Evolutionary conservation across 1,284 basidiomycete species (phyloP).

Genomic region (Ceratobasidium theobromae): DNA sequence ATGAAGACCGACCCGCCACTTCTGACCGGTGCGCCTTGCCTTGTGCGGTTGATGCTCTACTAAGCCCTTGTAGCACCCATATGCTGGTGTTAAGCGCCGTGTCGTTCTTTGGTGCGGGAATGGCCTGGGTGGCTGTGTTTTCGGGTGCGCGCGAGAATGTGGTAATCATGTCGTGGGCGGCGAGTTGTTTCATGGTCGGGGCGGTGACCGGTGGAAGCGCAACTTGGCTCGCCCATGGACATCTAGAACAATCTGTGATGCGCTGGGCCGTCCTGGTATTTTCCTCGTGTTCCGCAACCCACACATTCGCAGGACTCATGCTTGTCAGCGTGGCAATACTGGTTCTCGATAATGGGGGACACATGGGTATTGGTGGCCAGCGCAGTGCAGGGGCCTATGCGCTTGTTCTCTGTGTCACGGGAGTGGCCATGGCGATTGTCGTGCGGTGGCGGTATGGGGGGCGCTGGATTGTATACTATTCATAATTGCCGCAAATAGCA

Average conservation of each 20-base stretch:
- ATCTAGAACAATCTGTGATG: neutral
- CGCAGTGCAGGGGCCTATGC: too few species aligned
- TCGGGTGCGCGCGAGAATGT: conserved; percentile 11
- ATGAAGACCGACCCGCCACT: neutral
- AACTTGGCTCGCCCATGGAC: conserved; percentile 9
- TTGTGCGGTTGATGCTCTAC: too few species aligned
- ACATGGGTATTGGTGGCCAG: neutral
- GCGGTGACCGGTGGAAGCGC: neutral
- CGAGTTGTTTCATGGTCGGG: conserved; percentile 8
- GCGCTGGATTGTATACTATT: too few species aligned
- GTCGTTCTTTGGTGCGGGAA: conserved; percentile 14
- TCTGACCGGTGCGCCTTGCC: neutral
- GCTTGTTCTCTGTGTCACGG: too few species aligned
- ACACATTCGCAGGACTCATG: conserved; percentile 12
- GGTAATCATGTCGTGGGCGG: conserved; percentile 1
- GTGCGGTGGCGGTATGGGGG: too few species aligned
- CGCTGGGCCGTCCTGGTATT: conserved; percentile 8
- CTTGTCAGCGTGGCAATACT: conserved; percentile 9
- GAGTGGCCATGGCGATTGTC: too few species aligned
- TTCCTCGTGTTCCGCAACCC: neutral
- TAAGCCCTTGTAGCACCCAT: neutral
- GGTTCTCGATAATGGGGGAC: neutral
- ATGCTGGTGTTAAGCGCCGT: neutral
- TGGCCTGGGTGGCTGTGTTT: conserved; percentile 17
- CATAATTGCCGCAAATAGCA: too few species aligned